Conservation (phyloP, 23 red algal species). For the Gracilaria gracilis region DNA sequence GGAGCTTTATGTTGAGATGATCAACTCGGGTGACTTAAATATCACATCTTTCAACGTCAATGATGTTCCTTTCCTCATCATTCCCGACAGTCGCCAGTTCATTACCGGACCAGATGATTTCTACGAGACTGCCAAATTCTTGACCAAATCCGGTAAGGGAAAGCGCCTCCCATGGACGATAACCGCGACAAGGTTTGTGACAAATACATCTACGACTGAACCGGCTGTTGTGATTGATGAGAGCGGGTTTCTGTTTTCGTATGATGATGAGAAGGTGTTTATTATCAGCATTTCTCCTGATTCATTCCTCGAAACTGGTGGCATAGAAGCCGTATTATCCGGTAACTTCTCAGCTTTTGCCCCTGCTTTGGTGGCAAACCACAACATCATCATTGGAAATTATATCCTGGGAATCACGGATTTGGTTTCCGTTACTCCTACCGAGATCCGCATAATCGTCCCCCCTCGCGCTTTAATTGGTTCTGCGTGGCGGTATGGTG, state of each 20-base stretch:
- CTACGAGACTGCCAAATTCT: conserved; percentile 68
- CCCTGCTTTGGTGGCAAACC: neutral
- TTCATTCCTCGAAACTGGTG: conserved; percentile 38
- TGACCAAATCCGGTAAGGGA: conserved; percentile 62
- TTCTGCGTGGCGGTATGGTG: conserved; percentile 36
- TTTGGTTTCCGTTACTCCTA: neutral
- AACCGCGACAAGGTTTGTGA: conserved; percentile 14
- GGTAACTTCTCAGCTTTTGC: conserved; percentile 47
- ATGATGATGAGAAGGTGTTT: conserved; percentile 39
- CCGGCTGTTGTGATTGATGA: conserved; percentile 42
- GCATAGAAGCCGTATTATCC: conserved; percentile 21
- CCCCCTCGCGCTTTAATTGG: conserved; percentile 30
- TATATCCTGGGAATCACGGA: neutral
- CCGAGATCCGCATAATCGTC: conserved; percentile 27
- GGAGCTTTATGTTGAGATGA: conserved; percentile 63
- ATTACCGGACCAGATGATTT: conserved; percentile 52
- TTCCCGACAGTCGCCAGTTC: conserved; percentile 35
- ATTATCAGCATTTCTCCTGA: conserved; percentile 35
- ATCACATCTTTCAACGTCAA: conserved; percentile 63
- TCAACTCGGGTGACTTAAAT: conserved; percentile 48
- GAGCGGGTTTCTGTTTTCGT: conserved; percentile 63
- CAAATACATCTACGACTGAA: conserved; percentile 9
- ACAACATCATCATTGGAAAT: conserved; percentile 42
- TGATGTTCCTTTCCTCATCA: conserved; percentile 40
- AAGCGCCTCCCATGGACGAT: conserved; percentile 69